These are phyloP conservation scores for Labyrinthula sp. DNA, from an alignment of 352 stramenopile genomes.

Conservation along the genomic window DNA sequence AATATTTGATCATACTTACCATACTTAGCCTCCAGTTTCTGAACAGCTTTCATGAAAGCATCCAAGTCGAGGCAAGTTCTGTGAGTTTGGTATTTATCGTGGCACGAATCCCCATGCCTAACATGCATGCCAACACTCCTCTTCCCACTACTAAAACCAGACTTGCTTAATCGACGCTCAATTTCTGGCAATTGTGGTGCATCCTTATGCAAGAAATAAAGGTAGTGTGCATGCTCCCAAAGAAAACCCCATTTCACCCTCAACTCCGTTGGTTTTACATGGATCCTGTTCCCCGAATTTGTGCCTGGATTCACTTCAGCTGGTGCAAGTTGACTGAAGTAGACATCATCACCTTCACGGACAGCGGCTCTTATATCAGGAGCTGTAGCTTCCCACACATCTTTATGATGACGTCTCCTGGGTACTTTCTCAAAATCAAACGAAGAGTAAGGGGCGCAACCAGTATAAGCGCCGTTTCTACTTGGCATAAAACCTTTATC, in stretches of 20 bases:
- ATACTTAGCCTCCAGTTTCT: conserved; percentile 3
- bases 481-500: neutral
- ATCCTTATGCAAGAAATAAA: conserved; percentile 14
- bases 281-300: conserved; percentile 7
- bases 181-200: neutral
- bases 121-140: conserved; percentile 17
- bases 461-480: conserved; percentile 3
- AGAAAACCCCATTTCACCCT: conserved; percentile 10
- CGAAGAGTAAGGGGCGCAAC: conserved; percentile 19
- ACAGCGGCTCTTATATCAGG: neutral
- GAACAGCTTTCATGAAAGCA: conserved; percentile 1
- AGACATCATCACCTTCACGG: conserved; percentile 16
- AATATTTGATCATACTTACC: conserved; percentile 17
- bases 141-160: conserved; percentile 4
- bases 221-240: conserved; percentile 18
- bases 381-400: conserved; percentile 10
- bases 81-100: conserved; percentile 25
- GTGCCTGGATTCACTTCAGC: conserved; percentile 15
- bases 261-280: conserved; percentile 11
- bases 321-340: conserved; percentile 12
- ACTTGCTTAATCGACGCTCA: neutral
- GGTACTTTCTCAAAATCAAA: conserved; percentile 6
- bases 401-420: conserved; percentile 3
- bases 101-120: conserved; percentile 22
- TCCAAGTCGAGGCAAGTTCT: conserved; percentile 7